Evolutionary conservation across 148 eudicot species (phyloP).

Genomic region (Dianthus caryophyllus): DNA sequence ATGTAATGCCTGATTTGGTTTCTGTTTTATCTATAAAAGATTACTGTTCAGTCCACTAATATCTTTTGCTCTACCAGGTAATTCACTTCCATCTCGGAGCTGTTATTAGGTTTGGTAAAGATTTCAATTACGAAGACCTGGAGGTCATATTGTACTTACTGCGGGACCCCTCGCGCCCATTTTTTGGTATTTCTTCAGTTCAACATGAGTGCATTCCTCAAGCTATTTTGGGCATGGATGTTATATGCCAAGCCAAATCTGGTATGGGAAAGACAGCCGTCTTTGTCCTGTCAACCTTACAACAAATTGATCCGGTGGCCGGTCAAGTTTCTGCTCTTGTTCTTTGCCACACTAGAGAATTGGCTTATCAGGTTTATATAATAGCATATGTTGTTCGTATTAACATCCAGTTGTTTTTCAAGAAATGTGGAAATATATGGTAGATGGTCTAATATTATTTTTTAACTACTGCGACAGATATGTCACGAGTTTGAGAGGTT

Average conservation of each 20-base stretch:
- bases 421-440: background rate
- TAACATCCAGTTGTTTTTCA: background rate
- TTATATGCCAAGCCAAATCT: constrained; percentile 74
- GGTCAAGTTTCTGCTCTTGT: constrained; percentile 79
- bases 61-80: constrained; percentile 37
- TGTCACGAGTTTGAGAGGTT: constrained; percentile 76
- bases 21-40: too few relatives aligned
- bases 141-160: constrained; percentile 44
- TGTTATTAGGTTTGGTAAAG: constrained; percentile 44
- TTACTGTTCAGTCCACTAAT: background rate
- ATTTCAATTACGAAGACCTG: constrained; percentile 44
- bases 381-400: background rate
- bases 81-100: constrained; percentile 42
- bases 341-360: constrained; percentile 65
- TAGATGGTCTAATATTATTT: background rate
- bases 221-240: constrained; percentile 81
- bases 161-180: constrained; percentile 48
- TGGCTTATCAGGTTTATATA: constrained; percentile 56
- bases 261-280: constrained; percentile 84
- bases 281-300: constrained; percentile 64
- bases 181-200: constrained; percentile 67
- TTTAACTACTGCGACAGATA: constrained; percentile 31
- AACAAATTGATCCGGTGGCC: constrained; percentile 68
- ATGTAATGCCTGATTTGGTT: background rate
- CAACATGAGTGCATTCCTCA: constrained; percentile 82